Base-by-base conservation (phyloP, 371 early-diverging fungal species). In the Syncephalastrum monosporum region DNA sequence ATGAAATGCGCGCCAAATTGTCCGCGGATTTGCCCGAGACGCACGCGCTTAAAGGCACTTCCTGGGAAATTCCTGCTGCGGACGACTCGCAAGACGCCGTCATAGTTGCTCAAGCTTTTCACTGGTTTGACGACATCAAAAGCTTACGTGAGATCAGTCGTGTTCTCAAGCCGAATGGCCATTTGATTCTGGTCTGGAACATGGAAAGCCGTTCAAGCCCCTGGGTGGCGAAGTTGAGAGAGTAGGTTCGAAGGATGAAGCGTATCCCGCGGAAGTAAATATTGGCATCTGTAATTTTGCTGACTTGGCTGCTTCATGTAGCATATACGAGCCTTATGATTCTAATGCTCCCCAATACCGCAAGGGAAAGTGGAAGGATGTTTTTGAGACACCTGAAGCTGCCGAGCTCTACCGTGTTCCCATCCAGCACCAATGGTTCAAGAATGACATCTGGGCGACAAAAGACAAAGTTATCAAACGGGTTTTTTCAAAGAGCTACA, bases 101-200 rank as follows among this genome's bases (percentile, higher is more conserved):
- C 3, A 57, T 75, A 14, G 59, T 81, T 15, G 83, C 82, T 13
- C 83, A 83, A 52, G 79, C 81, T 6, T 83, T 82, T 42, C 84
- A 83, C 50, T 83, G 84, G 84, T 83, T 81, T 64, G 79, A 74
- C 45, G 70, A 75, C 49, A 47, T 74, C 6, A 53, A 67, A 25
- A 69, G 74, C 19, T 53, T 83, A 7, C 42, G 46, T 7, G 84
- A 83, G 54, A 66, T 81, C n/a, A 65, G 69, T 33, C 75, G 84
- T 38, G 74, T 82, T 1, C 55, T 83, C 49, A 74, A 77, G 47
- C 71, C 74, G 5, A 63, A 64, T 2, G 84, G 84, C 3, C 24
- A 55, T 4, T 10, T 77, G 8, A 56, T 72, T 1, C 46, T 82
- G n/a, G 66, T 77, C 2, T 82, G 82, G 82, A 82, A 82, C 48